These are phyloP conservation scores for Leptoxyphium fumago DNA, from an alignment of 2,329 filamentous ascomycete genomes.

Conservation along the genomic window DNA sequence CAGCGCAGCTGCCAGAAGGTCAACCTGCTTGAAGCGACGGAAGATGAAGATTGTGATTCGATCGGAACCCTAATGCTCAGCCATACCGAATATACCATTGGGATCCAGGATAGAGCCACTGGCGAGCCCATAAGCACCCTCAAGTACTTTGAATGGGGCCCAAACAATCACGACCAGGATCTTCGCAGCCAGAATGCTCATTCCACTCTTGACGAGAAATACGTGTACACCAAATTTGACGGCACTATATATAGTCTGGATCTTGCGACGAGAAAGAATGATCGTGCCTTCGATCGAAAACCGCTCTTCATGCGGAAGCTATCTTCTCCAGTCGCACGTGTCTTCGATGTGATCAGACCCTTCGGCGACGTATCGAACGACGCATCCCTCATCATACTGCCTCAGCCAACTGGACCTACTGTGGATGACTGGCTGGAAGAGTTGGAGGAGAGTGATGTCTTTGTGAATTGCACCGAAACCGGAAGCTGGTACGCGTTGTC, in stretches of 20 bases:
- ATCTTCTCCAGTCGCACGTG: constrained; percentile 16
- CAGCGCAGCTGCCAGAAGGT: constrained; percentile 57
- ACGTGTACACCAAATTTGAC: constrained; percentile 76
- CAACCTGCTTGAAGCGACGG: constrained; percentile 41
- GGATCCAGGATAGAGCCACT: constrained; percentile 60
- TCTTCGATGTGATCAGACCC: constrained; percentile 31
- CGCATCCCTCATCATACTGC: constrained; percentile 66
- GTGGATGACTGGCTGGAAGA: constrained; percentile 13
- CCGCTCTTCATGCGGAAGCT: constrained; percentile 15
- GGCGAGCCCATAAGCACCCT: constrained; percentile 72
- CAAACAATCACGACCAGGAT: constrained; percentile 82
- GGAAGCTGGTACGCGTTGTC: constrained; percentile 93
- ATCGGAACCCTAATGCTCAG: constrained; percentile 71
- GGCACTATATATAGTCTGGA: constrained; percentile 73
- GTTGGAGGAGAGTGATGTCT: constrained; percentile 37
- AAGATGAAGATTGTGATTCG: constrained; percentile 59
- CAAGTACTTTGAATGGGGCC: constrained; percentile 86
- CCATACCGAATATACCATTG: constrained; percentile 77
- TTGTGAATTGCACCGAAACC: constrained; percentile 72
- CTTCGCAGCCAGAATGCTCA: constrained; percentile 64
- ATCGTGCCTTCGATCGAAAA: background rate
- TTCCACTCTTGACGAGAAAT: constrained; percentile 67
- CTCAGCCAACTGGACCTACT: constrained; percentile 60
- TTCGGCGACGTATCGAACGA: constrained; percentile 49
- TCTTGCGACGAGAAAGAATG: constrained; percentile 23